These are phyloP conservation scores for Porcisia deanei DNA, from an alignment of 208 protist species.

Conservation along the genomic window DNA sequence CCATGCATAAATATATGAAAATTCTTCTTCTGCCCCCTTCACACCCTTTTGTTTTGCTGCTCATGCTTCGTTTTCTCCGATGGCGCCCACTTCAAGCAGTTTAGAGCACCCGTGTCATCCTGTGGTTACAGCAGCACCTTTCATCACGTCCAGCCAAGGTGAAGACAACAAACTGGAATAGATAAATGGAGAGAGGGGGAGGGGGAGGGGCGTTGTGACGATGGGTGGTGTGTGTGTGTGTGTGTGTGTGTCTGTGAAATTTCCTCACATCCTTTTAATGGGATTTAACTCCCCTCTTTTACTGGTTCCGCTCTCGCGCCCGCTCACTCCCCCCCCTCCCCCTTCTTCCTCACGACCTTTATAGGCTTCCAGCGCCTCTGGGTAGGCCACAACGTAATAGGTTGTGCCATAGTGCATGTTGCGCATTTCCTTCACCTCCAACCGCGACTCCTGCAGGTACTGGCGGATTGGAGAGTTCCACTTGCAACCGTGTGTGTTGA, in stretches of 20 bases:
- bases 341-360: conserved; percentile 36
- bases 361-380: conserved; percentile 75
- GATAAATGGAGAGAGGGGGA: not conserved
- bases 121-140: not conserved
- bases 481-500: conserved; percentile 87
- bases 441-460: conserved; percentile 73
- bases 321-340: no score
- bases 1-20: no score
- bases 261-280: not conserved
- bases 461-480: conserved; percentile 85
- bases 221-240: not conserved
- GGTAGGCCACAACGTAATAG: conserved; percentile 89
- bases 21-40: no score
- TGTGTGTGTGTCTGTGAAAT: not conserved
- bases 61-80: no score
- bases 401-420: conserved; percentile 94
- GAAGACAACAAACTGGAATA: not conserved
- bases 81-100: no score
- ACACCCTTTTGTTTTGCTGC: no score
- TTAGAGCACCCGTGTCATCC: no score
- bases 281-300: conserved; percentile 14
- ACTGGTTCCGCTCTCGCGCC: not conserved
- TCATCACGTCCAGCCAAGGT: not conserved
- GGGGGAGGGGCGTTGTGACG: not conserved
- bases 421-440: conserved; percentile 82